Evolutionary conservation across 768 basidiomycete genomes (phyloP), one percentile per base, ranked within the genome.

Genomic region (Russula griseocarnosa): DNA sequence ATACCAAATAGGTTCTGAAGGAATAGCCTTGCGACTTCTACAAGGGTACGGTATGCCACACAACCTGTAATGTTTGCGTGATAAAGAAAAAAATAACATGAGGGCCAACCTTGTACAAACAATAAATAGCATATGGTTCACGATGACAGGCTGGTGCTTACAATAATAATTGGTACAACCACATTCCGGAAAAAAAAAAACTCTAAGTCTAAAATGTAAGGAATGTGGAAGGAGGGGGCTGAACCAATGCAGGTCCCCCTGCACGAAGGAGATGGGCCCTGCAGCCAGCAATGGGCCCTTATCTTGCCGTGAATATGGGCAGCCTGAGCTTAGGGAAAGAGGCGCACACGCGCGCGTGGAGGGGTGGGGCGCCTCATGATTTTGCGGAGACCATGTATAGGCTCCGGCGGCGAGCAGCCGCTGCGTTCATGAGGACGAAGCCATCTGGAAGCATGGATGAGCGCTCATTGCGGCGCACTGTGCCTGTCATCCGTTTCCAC

Each of bases 401-500:
- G 42, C 80, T 72, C 71, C 84, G 86, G 60, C 81, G 83, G 63
- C 84, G 79, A 60, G 64, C 64, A 11, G 63, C 80, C 78, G 46
- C 57, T 3, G 79, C 71, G 11, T 81, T 86, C 68, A 88, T 77
- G 63, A 87, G 76, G 69, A 86, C 79, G 71, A 87, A 87, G 70
- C 85, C 85, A 26, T 79, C 78, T 34, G 82, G 80, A 54, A 86
- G 75, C 69, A 81, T 71, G 3, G 86, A 85, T 6, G 79, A 76
- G 47, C 83, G 81, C 28, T 80, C 78, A 38, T 75, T 76, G 58
- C 78, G 83, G 66, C 82, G 83, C 36, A 82, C 78, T 34, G 76
- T 74, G 26, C 78, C 75, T 28, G 85, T 86, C 69, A 87, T 73
- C 44, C 78, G 74, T 70, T 88, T 88, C 86, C 86, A 88, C 11